Evolutionary conservation across 345 rosid genomes (phyloP).

Genomic region (Brassica incana): DNA sequence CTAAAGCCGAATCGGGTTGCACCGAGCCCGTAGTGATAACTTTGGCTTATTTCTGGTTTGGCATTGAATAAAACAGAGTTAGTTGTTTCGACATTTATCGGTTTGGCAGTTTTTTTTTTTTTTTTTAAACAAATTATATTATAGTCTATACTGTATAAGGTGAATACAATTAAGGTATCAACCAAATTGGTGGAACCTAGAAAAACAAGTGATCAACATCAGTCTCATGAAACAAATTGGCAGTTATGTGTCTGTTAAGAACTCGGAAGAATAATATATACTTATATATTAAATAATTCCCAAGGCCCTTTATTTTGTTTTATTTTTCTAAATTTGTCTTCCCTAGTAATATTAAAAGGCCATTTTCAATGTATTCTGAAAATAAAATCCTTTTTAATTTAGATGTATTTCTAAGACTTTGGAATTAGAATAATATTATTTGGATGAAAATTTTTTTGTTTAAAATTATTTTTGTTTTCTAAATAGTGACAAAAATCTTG

Average conservation of each 20-base stretch:
- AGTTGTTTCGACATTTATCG: not conserved
- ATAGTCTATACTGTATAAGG: no score
- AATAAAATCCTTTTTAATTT: not conserved
- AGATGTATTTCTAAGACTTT: not conserved
- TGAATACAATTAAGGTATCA: no score
- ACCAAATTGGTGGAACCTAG: no score
- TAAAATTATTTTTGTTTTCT: not conserved
- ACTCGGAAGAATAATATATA: not conserved
- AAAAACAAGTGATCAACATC: no score
- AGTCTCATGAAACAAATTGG: no score
- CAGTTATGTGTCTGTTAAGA: not conserved
- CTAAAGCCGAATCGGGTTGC: slow-evolving; percentile 14
- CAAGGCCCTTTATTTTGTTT: not conserved
- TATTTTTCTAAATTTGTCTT: not conserved
- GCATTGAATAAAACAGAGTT: slow-evolving; percentile 7
- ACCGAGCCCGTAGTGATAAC: slow-evolving; percentile 10
- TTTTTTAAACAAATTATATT: no score
- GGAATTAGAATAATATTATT: no score
- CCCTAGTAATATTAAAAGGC: not conserved
- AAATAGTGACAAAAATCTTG: not conserved
- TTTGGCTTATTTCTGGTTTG: slow-evolving; percentile 14
- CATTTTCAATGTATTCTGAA: not conserved
- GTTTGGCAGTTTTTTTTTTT: not conserved
- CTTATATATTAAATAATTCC: no score
- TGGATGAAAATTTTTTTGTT: not conserved